phyloP scores from a whole-genome alignment of 2,329 filamentous ascomycete genomes.

The Diaporthe destruens region DNA sequence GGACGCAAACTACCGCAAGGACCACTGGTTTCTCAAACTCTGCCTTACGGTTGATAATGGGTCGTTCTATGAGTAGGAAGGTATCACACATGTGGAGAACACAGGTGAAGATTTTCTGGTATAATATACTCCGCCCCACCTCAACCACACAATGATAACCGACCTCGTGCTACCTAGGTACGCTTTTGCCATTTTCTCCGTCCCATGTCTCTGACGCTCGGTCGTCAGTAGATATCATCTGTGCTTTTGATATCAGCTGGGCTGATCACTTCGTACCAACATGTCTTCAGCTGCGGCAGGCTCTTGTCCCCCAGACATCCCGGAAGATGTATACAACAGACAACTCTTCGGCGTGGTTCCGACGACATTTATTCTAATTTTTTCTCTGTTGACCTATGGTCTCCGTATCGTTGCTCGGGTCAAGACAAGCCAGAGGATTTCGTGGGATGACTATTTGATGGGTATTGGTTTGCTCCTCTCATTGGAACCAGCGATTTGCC shows the following conservation, averaged over 20 bases:
- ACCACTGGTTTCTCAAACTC: neutral
- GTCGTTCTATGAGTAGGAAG: neutral
- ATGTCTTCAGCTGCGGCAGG: neutral
- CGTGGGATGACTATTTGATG: conserved; percentile 40
- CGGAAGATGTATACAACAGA: conserved; percentile 13
- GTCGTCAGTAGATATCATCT: neutral
- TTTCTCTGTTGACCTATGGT: conserved; percentile 32
- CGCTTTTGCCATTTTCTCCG: neutral
- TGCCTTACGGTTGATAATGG: neutral
- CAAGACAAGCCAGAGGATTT: conserved; percentile 34
- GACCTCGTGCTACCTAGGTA: neutral
- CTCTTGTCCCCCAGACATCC: conserved; percentile 27
- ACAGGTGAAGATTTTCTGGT: neutral
- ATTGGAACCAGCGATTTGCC: conserved; percentile 39
- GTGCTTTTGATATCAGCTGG: conserved; percentile 20
- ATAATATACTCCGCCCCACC: conserved; percentile 27
- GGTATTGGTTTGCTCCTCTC: conserved; percentile 32
- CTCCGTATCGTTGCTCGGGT: conserved; percentile 30
- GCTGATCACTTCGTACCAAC: conserved; percentile 2
- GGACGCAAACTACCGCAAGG: neutral
- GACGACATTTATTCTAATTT: conserved; percentile 37
- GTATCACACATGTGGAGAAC: neutral
- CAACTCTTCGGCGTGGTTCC: conserved; percentile 35
- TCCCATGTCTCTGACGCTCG: neutral
- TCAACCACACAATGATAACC: neutral